Percentiles rank a stretch among this genome's conserved stretches.
Conservation (phyloP, 192 early-diverging fungal genomes). For the Linderina pennispora region DNA sequence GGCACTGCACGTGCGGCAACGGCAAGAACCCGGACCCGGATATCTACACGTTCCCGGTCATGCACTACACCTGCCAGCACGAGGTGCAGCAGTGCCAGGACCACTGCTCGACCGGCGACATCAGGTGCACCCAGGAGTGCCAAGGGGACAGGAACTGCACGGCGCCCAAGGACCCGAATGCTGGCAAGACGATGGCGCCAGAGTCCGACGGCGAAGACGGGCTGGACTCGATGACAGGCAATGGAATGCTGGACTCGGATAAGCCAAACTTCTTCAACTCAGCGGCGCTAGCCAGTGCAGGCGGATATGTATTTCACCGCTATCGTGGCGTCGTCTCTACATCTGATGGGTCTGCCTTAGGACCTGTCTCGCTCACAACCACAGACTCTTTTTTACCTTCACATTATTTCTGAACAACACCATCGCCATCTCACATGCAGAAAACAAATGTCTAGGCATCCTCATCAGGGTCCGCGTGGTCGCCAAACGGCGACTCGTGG, state of each 20-base stretch:
- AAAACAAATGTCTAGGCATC: too few species aligned
- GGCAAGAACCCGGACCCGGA: constrained; percentile 47
- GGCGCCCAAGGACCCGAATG: constrained; percentile 45
- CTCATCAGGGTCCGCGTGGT: constrained; percentile 1
- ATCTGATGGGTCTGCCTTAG: constrained; percentile 24
- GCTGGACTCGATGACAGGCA: constrained; percentile 16
- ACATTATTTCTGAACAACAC: not conserved
- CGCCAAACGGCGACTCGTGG: constrained; percentile 30
- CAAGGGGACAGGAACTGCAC: constrained; percentile 47
- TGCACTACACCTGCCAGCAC: constrained; percentile 45
- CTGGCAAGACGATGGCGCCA: constrained; percentile 28
- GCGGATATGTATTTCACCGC: constrained; percentile 32
- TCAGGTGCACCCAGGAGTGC: constrained; percentile 46
- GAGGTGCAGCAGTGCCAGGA: constrained; percentile 46
- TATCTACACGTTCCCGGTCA: constrained; percentile 47
- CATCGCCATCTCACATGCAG: too few species aligned
- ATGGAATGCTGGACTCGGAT: too few species aligned
- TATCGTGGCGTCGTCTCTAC: constrained; percentile 33
- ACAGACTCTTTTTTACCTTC: not conserved
- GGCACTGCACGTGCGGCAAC: constrained; percentile 47
- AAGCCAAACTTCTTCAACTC: constrained; percentile 42
- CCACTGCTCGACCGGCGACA: constrained; percentile 48
- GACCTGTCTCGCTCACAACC: not conserved
- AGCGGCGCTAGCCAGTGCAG: constrained; percentile 22
- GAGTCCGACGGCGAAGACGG: constrained; percentile 29